These are phyloP conservation scores for Talaromyces sp. DNA, from an alignment of 2,329 filamentous ascomycete species.

Conservation along the genomic window DNA sequence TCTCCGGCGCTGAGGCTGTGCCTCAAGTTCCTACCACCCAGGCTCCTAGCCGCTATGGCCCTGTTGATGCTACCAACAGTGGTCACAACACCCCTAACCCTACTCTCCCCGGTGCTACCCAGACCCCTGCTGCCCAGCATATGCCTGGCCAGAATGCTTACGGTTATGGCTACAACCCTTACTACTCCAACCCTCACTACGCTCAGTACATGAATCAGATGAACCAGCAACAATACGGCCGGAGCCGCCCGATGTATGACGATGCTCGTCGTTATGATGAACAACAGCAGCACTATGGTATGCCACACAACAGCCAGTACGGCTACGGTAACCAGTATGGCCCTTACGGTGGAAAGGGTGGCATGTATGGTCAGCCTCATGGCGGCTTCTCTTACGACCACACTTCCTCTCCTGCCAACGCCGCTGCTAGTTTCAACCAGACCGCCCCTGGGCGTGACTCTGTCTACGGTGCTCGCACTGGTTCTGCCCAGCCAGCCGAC, in stretches of 20 bases:
- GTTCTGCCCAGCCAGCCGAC: slow-evolving; percentile 59
- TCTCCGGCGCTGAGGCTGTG: slow-evolving; percentile 61
- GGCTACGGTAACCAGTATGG: slow-evolving; percentile 55
- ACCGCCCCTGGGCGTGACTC: slow-evolving; percentile 54
- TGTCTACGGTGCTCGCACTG: slow-evolving; percentile 63
- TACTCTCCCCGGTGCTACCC: slow-evolving; percentile 60
- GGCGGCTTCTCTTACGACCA: slow-evolving; percentile 66
- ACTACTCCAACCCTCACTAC: slow-evolving; percentile 66
- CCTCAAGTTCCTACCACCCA: slow-evolving; percentile 66
- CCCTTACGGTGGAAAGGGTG: slow-evolving; percentile 58
- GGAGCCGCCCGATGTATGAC: slow-evolving; percentile 54
- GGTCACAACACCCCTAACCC: slow-evolving; percentile 91
- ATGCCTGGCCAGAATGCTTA: slow-evolving; percentile 54
- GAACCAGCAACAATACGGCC: slow-evolving; percentile 49
- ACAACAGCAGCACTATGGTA: slow-evolving; percentile 28
- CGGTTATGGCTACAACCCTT: slow-evolving; percentile 64
- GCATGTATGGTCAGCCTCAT: slow-evolving; percentile 67
- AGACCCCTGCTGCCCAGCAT: slow-evolving; percentile 57
- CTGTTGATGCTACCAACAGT: slow-evolving; percentile 76
- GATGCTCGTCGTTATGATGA: slow-evolving; percentile 54
- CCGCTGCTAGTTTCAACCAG: slow-evolving; percentile 51
- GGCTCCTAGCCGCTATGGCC: slow-evolving; percentile 71
- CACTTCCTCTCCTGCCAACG: slow-evolving; percentile 65
- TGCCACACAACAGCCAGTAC: slow-evolving; percentile 56
- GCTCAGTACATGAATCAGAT: slow-evolving; percentile 62